phyloP scores from a whole-genome alignment of 257 asterid genomes.

The Solanum sitiens region DNA sequence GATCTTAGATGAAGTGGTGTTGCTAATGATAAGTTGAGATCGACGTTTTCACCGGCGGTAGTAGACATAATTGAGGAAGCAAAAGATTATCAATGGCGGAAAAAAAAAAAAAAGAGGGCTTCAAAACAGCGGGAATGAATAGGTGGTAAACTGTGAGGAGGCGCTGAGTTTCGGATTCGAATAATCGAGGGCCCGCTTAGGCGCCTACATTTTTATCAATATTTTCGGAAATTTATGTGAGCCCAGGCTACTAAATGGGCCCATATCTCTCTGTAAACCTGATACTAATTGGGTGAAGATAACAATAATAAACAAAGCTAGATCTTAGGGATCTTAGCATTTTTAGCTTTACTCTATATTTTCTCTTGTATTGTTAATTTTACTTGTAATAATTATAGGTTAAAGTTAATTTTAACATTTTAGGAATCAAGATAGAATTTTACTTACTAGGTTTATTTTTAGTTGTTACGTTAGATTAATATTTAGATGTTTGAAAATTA shows the following conservation, averaged over 20 bases:
- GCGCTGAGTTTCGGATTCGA: background rate
- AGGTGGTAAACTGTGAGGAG: background rate
- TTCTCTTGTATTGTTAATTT: background rate
- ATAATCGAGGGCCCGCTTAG: background rate
- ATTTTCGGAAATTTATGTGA: background rate
- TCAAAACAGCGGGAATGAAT: background rate
- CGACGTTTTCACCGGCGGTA: background rate
- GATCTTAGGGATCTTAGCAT: background rate
- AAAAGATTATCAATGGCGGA: background rate
- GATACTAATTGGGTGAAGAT: background rate
- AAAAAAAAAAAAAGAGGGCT: background rate
- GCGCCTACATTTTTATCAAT: background rate
- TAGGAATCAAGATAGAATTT: background rate
- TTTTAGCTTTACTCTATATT: background rate
- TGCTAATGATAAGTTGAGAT: background rate
- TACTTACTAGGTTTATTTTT: background rate
- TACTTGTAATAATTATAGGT: background rate
- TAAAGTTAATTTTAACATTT: background rate
- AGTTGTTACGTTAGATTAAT: background rate
- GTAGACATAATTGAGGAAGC: background rate
- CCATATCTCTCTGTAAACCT: background rate
- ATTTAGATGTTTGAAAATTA: background rate
- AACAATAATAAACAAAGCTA: background rate
- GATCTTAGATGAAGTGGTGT: background rate
- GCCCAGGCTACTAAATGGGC: background rate